phyloP scores from a whole-genome alignment of 257 asterid species.

The Sherardia arvensis region DNA sequence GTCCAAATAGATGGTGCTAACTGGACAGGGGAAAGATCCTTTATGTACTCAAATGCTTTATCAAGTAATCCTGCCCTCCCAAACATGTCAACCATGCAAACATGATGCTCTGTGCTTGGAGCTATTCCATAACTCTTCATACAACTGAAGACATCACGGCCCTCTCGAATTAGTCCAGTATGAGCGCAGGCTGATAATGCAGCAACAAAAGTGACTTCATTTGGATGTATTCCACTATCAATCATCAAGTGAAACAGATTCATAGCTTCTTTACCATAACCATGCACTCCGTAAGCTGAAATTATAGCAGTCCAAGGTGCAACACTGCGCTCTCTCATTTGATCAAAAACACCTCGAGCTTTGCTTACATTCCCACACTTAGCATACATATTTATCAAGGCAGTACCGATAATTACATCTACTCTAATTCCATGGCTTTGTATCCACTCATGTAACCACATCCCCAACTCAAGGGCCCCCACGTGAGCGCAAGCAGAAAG shows the following conservation, averaged over 20 bases:
- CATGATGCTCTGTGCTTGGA: constrained; percentile 27
- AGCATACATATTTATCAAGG: constrained; percentile 26
- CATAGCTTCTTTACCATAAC: constrained; percentile 24
- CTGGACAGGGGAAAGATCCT: constrained; percentile 12
- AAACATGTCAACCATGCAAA: constrained; percentile 29
- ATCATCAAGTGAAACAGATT: constrained; percentile 18
- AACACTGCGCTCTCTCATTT: constrained; percentile 16
- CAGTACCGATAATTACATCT: constrained; percentile 21
- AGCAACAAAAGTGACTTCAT: constrained; percentile 23
- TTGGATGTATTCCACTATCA: constrained; percentile 13
- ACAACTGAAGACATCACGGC: constrained; percentile 15
- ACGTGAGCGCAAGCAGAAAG: constrained; percentile 27
- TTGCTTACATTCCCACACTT: constrained; percentile 25
- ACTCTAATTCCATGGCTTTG: constrained; percentile 4
- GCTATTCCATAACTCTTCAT: constrained; percentile 19
- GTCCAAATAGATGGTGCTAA: constrained; percentile 26
- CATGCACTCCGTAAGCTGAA: constrained; percentile 28
- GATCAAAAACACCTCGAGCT: constrained; percentile 19
- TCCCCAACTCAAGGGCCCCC: constrained; percentile 21
- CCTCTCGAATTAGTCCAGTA: constrained; percentile 25
- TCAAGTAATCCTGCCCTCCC: constrained; percentile 28
- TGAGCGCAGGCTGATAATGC: constrained; percentile 27
- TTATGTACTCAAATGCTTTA: constrained; percentile 19
- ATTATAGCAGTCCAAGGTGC: constrained; percentile 27
- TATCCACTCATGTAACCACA: constrained; percentile 19